These are phyloP conservation scores for Cladosporium austrohemisphaericum DNA, from an alignment of 2,329 filamentous ascomycete species.

Conservation along the genomic window DNA sequence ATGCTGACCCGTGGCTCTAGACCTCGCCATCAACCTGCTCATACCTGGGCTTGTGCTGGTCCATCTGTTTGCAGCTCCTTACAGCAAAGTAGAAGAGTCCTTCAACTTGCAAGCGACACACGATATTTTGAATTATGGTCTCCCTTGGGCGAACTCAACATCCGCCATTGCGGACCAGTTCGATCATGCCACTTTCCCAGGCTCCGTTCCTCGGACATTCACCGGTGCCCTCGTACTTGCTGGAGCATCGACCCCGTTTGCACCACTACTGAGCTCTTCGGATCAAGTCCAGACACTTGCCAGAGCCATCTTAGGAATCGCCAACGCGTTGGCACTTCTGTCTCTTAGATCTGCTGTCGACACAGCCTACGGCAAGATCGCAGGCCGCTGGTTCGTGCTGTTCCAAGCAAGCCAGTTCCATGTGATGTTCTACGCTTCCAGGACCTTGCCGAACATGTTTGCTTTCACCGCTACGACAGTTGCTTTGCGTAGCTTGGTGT, in stretches of 20 bases:
- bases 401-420: slow-evolving; percentile 87
- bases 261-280: slow-evolving; percentile 54
- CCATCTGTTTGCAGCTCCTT: slow-evolving; percentile 58
- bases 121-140: slow-evolving; percentile 79
- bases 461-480: slow-evolving; percentile 77
- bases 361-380: slow-evolving; percentile 63
- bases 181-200: slow-evolving; percentile 87
- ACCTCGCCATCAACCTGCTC: slow-evolving; percentile 50
- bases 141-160: slow-evolving; percentile 47
- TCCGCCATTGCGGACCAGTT: slow-evolving; percentile 54
- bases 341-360: slow-evolving; percentile 62
- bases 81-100: slow-evolving; percentile 97
- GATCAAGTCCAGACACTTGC: slow-evolving; percentile 61
- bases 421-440: slow-evolving; percentile 83
- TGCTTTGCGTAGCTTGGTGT: slow-evolving; percentile 54
- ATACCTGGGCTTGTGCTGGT: slow-evolving; percentile 51
- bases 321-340: slow-evolving; percentile 68
- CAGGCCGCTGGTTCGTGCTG: slow-evolving; percentile 73
- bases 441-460: slow-evolving; percentile 94
- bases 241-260: slow-evolving; percentile 64
- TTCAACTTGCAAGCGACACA: slow-evolving; percentile 95
- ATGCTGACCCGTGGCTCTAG: slow-evolving; percentile 33
- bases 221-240: slow-evolving; percentile 75
- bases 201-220: slow-evolving; percentile 88
- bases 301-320: slow-evolving; percentile 70